Evolutionary conservation across 768 basidiomycete species (phyloP), one percentile per base, ranked within the genome.

Genomic region (Dendrothele bispora): DNA sequence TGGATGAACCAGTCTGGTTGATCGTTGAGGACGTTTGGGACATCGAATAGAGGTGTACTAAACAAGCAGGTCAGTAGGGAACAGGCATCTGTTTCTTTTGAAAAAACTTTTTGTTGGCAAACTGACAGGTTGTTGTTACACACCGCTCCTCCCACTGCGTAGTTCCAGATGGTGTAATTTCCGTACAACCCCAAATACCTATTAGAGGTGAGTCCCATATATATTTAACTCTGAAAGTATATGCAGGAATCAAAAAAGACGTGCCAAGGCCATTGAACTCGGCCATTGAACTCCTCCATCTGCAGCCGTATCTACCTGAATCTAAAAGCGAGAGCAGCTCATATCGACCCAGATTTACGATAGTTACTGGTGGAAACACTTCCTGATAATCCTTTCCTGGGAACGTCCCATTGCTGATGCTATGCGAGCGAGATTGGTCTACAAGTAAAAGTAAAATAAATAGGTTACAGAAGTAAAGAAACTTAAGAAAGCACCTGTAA

Each of bases 311-410:
- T 60, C 59, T 4, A 48, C 49, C 58, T 57, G 21, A n/a, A n/a
- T n/a, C n/a, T 22, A 22, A 17, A 15, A 34, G 30, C n/a, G 22
- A n/a, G n/a, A 5, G 29, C 20, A 35, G 10, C 20, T 3, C 11
- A 28, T 27, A 18, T 20, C 27, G 3, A 21, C 2, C 12, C 8
- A 21, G 35, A 7, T 12, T 3, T 32, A 5, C 17, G 20, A 14
- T 30, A 22, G 4, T 34, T 4, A 58, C 57, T 34, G 58, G 58
- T 17, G 58, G 58, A 49, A 53, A 59, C 5, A 59, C 41, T 48
- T 57, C 58, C 35, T 59, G 55, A 46, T 59, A 59, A 47, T 59
- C 50, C 26, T 59, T 59, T 8, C 58, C 55, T 3, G 58, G 58
- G 38, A 29, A 57, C 5, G 49, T 55, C 24, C 58, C 55, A 27